Evolutionary conservation across 2,329 filamentous ascomycete genomes (phyloP), one percentile per base, ranked within the genome.

Genomic region (Coniochaeta hoffmannii): DNA sequence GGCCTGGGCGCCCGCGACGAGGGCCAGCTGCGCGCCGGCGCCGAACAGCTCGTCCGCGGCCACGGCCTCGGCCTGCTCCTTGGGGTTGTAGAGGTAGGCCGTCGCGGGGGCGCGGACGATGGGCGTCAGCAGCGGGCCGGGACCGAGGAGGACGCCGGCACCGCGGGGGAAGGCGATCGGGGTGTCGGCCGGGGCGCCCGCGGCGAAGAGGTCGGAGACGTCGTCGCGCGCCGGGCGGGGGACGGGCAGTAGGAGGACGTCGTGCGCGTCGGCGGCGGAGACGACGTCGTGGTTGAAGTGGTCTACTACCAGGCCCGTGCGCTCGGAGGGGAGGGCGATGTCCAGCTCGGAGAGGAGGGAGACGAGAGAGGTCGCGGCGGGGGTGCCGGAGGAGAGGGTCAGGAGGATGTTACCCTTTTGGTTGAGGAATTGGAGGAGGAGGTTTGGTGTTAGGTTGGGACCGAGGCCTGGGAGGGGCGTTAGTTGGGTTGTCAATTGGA

Each of bases 41-140:
- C 88, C 91, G 67, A 95, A 96, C 50, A 90, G 80, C 59, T 97
- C 92, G 62, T 95, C 90, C 28, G 49, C 49, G 49, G 49, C 10
- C 4, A 90, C 77, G 5, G 73, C 72, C 50, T 84, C 83, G 38
- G 76, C 70, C 66, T 96, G 89, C 60, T 97, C 91, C 78, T 95
- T 95, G 55, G 90, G 87, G 73, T 94, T 93, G 80, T 96, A 96
- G 71, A 85, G 89, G 77, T 99, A 99, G 59, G 92, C 89, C 10
- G 91, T 96, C 62, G 79, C 76, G 19, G 90, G 88, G 49, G 91
- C 93, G 64, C 87, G 86, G 57, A 99, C 75, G 62, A 99, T 82
- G 15, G 94, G 90, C 17, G 87, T 81, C 55, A 97, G 77, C 19
- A 96, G 82, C 53, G 89, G 82, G 64, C 87, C 81, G 61, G 87